Evolutionary conservation across 257 asterid species (phyloP), one percentile per base, ranked within the genome.

Genomic region (Mitragyna speciosa): DNA sequence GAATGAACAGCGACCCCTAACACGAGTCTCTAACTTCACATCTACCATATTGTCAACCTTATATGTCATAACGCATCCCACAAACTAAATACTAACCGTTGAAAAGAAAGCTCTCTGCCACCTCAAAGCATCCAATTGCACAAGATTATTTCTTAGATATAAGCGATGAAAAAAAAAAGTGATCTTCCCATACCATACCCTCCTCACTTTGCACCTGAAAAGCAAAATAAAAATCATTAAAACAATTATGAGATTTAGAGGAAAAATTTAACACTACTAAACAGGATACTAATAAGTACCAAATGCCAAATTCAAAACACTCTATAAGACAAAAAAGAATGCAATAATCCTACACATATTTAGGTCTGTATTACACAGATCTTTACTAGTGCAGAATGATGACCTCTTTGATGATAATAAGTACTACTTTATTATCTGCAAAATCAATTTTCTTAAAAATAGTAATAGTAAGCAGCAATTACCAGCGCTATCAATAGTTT

Each of bases 171-270:
- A 41, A 67, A n/a, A n/a, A 1, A 24, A 31, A n/a, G 73, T 33
- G 68, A 7, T 36, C 48, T 79, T 39, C 12, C 36, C 70, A 41
- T 15, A 48, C 59, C 36, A 56, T 6, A 12, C 45, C 52, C 74
- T 69, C 78, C 75, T 16, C 33, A 54, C 5, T 36, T 45, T 78
- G 70, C 73, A 79, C 78, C 83, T 78, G 75, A 26, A 61, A 75
- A 68, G 28, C 24, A 28, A 22, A 54, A 74, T 33, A 28, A 7
- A 49, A 39, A 41, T 24, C 7, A 28, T 49, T 15, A 43, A 6
- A 64, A 43, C 26, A 24, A 28, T 22, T 72, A 16, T 67, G 31
- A 12, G 24, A 33, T 22, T 30, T n/a, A 77, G 73, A 22, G 33
- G 36, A 67, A 79, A 52, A 61, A 31, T 14, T 36, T 36, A 36